Evolutionary conservation across 345 rosid species (phyloP), one percentile per base, ranked within the genome.

Genomic region (Aquilaria malaccensis): DNA sequence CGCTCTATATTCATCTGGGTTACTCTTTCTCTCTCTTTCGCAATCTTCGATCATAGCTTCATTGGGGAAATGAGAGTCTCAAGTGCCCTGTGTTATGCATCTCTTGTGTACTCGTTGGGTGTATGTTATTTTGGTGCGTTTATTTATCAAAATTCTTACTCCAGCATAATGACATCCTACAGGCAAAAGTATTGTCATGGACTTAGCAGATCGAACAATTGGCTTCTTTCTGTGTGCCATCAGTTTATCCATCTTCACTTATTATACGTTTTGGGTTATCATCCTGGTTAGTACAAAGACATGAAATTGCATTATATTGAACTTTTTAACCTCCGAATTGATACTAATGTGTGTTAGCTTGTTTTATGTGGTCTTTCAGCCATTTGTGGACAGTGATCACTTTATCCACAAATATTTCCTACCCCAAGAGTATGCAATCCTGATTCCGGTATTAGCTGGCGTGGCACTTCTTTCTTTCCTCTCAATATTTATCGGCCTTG

Each of bases 181-280:
- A 37, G 43, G 43, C 5, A 9, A 37, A 9, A 37, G 7, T 37
- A 2, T 37, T 37, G 43, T 37, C 43, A 94, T 89, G 96, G 99
- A 89, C 67, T 67, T 89, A 67, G 97, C 89, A 3, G 97, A 94
- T 73, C 80, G 83, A 67, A 95, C 84, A 14, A 90, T 90, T 33
- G 97, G 99, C 64, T 83, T 89, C 47, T 58, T 94, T 37, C 58
- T 94, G 56, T 73, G 95, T 22, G 55, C 78, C 7, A 78, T 77
- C 80, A 86, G 95, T 79, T 52, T 94, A 72, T 81, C 95, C 51
- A 79, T 87, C 50, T 94, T 89, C 85, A 90, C 91, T 4, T 89
- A 94, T 75, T 90, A 87, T 50, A 89, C 97, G 29, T 94, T 94
- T 66, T 94, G 99, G 99, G 95, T 84, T 73, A 87, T 93, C 79